Percentiles rank a stretch among this genome's conserved stretches.
Evolutionary conservation across 2,329 filamentous ascomycete species (phyloP).

Genomic region (Chaetomium sp.): DNA sequence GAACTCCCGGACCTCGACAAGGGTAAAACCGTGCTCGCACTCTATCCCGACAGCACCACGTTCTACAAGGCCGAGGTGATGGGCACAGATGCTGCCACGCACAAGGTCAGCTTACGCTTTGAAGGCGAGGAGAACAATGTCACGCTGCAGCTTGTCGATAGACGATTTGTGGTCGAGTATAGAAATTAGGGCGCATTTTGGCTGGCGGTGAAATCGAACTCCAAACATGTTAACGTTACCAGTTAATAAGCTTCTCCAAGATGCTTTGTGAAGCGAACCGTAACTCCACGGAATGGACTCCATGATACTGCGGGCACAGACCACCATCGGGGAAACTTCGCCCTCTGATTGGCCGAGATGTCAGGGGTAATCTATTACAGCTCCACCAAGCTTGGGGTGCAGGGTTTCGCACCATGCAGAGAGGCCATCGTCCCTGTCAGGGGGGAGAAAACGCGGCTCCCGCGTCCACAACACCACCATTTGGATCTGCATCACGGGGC

Average conservation of each 20-base stretch:
- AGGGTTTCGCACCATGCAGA: constrained; percentile 28
- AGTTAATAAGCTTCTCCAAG: neutral
- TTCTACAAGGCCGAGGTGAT: constrained; percentile 85
- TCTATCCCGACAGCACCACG: constrained; percentile 82
- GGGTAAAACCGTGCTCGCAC: constrained; percentile 72
- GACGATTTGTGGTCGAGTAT: constrained; percentile 76
- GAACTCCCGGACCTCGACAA: constrained; percentile 63
- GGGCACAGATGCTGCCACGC: constrained; percentile 57
- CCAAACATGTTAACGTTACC: neutral
- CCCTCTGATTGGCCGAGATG: constrained; percentile 21
- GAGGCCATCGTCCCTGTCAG: constrained; percentile 18
- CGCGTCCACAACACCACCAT: constrained; percentile 20
- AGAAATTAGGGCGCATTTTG: constrained; percentile 24
- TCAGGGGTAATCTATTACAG: constrained; percentile 31
- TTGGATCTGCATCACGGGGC: constrained; percentile 11
- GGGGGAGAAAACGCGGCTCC: constrained; percentile 26
- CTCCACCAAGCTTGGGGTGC: constrained; percentile 11
- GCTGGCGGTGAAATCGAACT: neutral
- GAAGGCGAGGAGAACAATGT: constrained; percentile 76
- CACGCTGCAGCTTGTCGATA: constrained; percentile 73
- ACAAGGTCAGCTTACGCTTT: constrained; percentile 69
- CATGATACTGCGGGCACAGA: constrained; percentile 2
- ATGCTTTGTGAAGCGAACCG: neutral
- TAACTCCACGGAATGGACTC: constrained; percentile 7
- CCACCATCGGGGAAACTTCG: neutral